Percentiles rank a stretch among this genome's conserved stretches.
phyloP scores from a whole-genome alignment of 306 rosid species.

The Begonia loranthoides region DNA sequence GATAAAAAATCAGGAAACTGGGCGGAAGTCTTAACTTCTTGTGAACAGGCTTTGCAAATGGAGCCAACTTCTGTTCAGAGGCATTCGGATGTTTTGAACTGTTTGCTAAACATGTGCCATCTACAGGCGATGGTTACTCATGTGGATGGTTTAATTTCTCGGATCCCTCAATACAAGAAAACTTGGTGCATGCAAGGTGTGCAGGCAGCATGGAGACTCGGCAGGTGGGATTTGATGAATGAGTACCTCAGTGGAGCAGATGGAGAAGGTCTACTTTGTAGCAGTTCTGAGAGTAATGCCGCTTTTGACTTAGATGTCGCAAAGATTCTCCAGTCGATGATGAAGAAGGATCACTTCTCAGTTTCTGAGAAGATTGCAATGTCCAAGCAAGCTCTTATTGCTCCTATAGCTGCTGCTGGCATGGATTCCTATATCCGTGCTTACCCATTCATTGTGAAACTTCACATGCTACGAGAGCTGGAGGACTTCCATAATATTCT shows the following conservation, averaged over 20 bases:
- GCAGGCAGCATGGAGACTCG: slow-evolving; percentile 99
- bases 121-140: slow-evolving; percentile 98
- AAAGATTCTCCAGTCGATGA: slow-evolving; percentile 92
- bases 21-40: slow-evolving; percentile 88
- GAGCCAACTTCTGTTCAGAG: slow-evolving; percentile 82
- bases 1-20: slow-evolving; percentile 88
- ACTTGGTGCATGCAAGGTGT: slow-evolving; percentile 99
- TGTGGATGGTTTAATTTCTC: slow-evolving; percentile 85
- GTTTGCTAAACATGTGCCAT: slow-evolving; percentile 91
- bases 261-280: slow-evolving; percentile 71
- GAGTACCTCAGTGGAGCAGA: slow-evolving; percentile 90
- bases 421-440: slow-evolving; percentile 95
- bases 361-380: slow-evolving; percentile 77
- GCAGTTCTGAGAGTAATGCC: slow-evolving; percentile 84
- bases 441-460: slow-evolving; percentile 86
- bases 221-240: slow-evolving; percentile 97
- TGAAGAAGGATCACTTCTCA: slow-evolving; percentile 76
- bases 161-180: slow-evolving; percentile 82
- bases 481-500: slow-evolving; percentile 83
- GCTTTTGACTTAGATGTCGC: slow-evolving; percentile 90
- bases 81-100: slow-evolving; percentile 92
- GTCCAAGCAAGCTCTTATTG: slow-evolving; percentile 85
- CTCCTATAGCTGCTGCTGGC: slow-evolving; percentile 94
- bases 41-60: slow-evolving; percentile 98
- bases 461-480: slow-evolving; percentile 79